These are phyloP conservation scores for Yarrowia porcina DNA, from an alignment of 805 yeast species.

Conservation along the genomic window DNA sequence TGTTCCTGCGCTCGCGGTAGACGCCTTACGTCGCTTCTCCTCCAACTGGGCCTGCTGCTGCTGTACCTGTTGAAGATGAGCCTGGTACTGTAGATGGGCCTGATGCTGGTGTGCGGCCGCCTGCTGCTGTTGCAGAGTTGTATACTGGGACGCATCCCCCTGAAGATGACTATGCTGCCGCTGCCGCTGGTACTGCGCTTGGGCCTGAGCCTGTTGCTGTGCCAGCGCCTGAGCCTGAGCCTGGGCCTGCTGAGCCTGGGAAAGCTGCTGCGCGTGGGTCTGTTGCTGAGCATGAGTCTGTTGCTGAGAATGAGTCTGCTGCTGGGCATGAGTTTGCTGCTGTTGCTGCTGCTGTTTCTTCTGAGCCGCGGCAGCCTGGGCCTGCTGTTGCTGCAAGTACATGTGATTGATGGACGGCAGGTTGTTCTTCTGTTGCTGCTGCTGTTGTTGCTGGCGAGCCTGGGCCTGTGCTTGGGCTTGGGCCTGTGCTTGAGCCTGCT, in stretches of 20 bases:
- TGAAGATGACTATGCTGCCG: slow-evolving; percentile 22
- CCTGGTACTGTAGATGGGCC: slow-evolving; percentile 22
- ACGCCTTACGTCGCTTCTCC: slow-evolving; percentile 12
- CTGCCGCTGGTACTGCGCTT: slow-evolving; percentile 21
- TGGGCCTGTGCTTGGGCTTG: too few species aligned
- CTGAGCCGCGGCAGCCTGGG: neutral
- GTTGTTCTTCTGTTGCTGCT: slow-evolving; percentile 24
- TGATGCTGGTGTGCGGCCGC: slow-evolving; percentile 23
- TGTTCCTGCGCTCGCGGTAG: neutral
- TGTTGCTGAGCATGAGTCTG: neutral
- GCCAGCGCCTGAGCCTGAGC: neutral
- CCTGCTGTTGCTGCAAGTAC: slow-evolving; percentile 3
- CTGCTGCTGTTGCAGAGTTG: slow-evolving; percentile 1
- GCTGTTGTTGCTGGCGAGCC: neutral
- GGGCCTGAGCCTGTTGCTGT: slow-evolving; percentile 5
- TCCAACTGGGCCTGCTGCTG: slow-evolving; percentile 13
- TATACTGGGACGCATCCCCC: slow-evolving; percentile 2
- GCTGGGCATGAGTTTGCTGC: neutral
- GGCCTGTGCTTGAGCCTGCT: too few species aligned
- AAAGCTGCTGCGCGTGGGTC: neutral
- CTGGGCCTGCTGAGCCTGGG: neutral
- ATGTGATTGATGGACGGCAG: slow-evolving; percentile 11
- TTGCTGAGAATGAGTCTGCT: neutral
- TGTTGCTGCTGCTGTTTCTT: slow-evolving; percentile 4
- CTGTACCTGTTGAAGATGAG: slow-evolving; percentile 13